Base-by-base conservation (phyloP, 371 early-diverging fungal genomes). In the Mortierella polycephala region DNA sequence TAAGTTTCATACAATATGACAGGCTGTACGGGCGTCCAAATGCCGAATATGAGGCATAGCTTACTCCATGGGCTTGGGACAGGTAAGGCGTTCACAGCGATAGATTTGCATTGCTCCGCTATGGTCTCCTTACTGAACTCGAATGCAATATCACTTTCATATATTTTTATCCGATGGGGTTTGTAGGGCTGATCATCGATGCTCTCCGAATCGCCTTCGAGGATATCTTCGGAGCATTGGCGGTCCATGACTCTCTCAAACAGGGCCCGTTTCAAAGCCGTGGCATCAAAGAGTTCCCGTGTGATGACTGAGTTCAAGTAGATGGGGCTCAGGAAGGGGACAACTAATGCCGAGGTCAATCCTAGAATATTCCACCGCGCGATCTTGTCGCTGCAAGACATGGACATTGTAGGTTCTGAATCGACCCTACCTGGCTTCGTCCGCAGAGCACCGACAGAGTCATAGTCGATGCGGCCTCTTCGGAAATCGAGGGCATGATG, bases 361-460 rank as follows among this genome's bases (percentile, higher is more conserved):
- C 95, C 96, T 23, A 95, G 81, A 18, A 91, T 88, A 67, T 89
- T 91, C 96, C 96, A 96, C 37, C 89, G 88, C 5, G 94, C 94
- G 8, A 96, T 83, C 79, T 96, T 96, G 83, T 96, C 96, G 71
- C 94, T 92, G 85, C 96, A 96, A 16, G 93, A 93, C 95, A 96
- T 93, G 74, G 89, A 92, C 30, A 88, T 64, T 0, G 92, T 91
- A 14, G 93, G 93, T 50, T 92, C 92, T 18, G 94, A 88, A 77
- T 94, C 95, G 5, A 85, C 67, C 16, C 95, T 83, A 14, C 92
- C 91, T 72, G 96, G 96, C 72, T 96, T 96, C 2, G 95, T 93
- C 65, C 95, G 85, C 64, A 95, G 74, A 18, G 87, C 85, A 1
- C 90, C 89, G 3, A 87, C 55, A 12, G 82, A 65, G 45, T 84